phyloP scores from a whole-genome alignment of 2,329 filamentous ascomycete species.

The Dothidotthia symphoricarpi region DNA sequence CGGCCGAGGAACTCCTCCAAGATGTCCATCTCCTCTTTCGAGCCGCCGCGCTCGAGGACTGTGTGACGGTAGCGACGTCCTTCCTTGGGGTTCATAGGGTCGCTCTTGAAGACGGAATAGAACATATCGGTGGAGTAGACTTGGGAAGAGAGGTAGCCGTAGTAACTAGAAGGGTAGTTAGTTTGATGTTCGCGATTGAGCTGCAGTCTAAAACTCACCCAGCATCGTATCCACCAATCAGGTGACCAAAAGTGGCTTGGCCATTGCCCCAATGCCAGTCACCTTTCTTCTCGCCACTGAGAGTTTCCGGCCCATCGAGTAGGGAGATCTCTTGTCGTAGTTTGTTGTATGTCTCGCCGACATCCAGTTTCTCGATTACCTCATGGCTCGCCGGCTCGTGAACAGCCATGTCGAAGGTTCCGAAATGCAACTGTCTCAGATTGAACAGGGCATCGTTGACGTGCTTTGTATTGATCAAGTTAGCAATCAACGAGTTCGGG shows the following conservation, averaged over 20 bases:
- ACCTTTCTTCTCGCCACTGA: constrained; percentile 47
- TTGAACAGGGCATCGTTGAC: constrained; percentile 80
- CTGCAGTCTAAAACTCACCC: constrained; percentile 45
- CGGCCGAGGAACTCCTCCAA: constrained; percentile 75
- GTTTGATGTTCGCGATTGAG: background rate
- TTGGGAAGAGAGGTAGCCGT: constrained; percentile 63
- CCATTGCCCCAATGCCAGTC: constrained; percentile 68
- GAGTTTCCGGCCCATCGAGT: constrained; percentile 69
- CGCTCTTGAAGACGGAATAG: constrained; percentile 71
- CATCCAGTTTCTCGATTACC: constrained; percentile 64
- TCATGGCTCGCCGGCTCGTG: constrained; percentile 69
- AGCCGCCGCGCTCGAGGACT: constrained; percentile 74
- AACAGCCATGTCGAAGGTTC: constrained; percentile 80
- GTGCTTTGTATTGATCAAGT: constrained; percentile 73
- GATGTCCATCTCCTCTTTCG: constrained; percentile 77
- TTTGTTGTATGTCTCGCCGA: constrained; percentile 68
- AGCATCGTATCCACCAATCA: constrained; percentile 81
- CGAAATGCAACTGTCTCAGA: constrained; percentile 74
- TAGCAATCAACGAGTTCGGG: constrained; percentile 70
- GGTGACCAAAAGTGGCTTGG: constrained; percentile 76
- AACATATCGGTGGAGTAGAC: constrained; percentile 89
- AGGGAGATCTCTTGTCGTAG: constrained; percentile 70
- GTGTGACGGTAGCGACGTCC: constrained; percentile 75
- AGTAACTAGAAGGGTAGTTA: constrained; percentile 54
- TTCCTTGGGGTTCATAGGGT: constrained; percentile 74